Percentiles rank a stretch among this genome's conserved stretches.
Conservation (phyloP, 2,329 filamentous ascomycete species). For the Fusarium sp. region DNA sequence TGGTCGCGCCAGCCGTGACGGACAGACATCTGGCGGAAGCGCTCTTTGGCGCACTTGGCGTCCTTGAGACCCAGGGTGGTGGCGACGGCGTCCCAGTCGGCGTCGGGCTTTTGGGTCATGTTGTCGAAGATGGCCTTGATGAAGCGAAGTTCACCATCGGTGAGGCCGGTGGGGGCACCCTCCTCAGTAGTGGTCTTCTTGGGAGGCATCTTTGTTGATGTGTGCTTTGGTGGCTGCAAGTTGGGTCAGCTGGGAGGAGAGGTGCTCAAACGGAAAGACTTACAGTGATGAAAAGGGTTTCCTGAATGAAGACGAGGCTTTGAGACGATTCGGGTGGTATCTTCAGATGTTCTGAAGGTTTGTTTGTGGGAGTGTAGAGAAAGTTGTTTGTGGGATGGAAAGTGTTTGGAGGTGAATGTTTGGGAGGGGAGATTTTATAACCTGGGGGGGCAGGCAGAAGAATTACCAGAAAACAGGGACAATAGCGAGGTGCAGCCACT, state of each 20-base stretch:
- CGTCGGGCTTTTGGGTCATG: constrained; percentile 52
- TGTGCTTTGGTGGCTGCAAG: neutral
- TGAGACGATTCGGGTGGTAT: neutral
- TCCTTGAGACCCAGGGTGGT: constrained; percentile 50
- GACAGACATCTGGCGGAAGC: constrained; percentile 52
- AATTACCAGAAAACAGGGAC: neutral
- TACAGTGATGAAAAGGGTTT: constrained; percentile 7
- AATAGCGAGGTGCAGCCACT: neutral
- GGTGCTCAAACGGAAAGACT: neutral
- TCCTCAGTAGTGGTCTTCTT: constrained; percentile 44
- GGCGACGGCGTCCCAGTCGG: constrained; percentile 54
- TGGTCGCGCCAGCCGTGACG: constrained; percentile 52
- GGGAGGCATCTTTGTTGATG: constrained; percentile 43
- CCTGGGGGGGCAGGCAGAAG: neutral
- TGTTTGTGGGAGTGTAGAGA: neutral
- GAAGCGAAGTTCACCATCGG: constrained; percentile 49
- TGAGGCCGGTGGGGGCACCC: constrained; percentile 42
- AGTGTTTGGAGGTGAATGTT: constrained; percentile 1
- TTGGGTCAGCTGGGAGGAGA: constrained; percentile 4
- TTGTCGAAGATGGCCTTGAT: constrained; percentile 54
- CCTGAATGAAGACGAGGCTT: neutral
- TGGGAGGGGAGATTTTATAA: constrained; percentile 6
- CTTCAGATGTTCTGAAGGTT: neutral
- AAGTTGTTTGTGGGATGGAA: constrained; percentile 12
- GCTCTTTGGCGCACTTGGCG: constrained; percentile 53